Evolutionary conservation across 2,329 filamentous ascomycete genomes (phyloP).

Genomic region (Rhynchosporium secalis): DNA sequence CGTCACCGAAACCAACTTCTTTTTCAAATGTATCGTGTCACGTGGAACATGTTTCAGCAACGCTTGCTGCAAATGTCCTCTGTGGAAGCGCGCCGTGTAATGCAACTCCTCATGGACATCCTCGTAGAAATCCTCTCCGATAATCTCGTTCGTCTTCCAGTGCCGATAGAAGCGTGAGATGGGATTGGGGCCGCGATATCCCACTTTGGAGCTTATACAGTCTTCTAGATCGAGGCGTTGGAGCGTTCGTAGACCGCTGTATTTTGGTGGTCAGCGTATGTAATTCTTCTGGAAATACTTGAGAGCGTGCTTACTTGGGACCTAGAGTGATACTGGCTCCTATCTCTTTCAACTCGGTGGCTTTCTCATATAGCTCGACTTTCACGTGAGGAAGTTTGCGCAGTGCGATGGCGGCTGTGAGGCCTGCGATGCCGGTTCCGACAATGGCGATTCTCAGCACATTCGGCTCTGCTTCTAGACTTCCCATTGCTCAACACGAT

Average conservation of each 20-base stretch:
- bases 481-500: constrained; percentile 16
- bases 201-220: constrained; percentile 40
- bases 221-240: constrained; percentile 41
- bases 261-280: not conserved
- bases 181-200: constrained; percentile 38
- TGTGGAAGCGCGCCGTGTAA: constrained; percentile 41
- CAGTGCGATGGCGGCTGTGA: constrained; percentile 42
- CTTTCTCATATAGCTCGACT: constrained; percentile 42
- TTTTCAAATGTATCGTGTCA: constrained; percentile 38
- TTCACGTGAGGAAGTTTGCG: constrained; percentile 37
- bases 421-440: constrained; percentile 44
- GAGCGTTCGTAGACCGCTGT: constrained; percentile 40
- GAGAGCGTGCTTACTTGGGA: constrained; percentile 35
- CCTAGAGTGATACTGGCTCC: constrained; percentile 44
- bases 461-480: constrained; percentile 11
- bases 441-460: constrained; percentile 37
- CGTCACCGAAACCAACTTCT: constrained; percentile 33
- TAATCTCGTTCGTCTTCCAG: constrained; percentile 43
- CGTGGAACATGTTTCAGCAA: constrained; percentile 39
- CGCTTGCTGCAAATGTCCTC: constrained; percentile 42
- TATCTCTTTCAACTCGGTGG: constrained; percentile 41
- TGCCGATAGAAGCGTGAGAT: constrained; percentile 41
- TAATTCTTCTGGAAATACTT: not conserved
- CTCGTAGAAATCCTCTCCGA: constrained; percentile 40
- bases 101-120: constrained; percentile 39